A percentile compares a stretch with the other conserved stretches of the same genome.
Evolutionary conservation across 176 grass and related monocot genomes (phyloP).

Genomic region (Guadua angustifolia): DNA sequence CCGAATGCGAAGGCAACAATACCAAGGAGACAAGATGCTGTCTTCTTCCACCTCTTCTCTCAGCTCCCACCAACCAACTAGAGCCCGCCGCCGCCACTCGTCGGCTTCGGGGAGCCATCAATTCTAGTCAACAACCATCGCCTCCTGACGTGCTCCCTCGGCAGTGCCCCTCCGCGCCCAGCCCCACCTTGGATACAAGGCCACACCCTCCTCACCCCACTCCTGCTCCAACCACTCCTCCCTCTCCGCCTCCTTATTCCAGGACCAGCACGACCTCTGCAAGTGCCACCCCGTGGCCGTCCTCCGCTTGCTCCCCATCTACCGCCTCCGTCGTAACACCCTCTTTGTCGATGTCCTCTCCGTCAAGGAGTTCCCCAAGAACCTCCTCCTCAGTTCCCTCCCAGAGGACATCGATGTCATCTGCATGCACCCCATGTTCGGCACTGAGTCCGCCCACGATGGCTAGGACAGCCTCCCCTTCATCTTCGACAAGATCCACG

Average conservation of each 20-base stretch:
- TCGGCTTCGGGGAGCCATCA: slow-evolving; percentile 2
- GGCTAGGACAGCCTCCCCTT: slow-evolving; percentile 85
- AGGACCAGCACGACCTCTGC: slow-evolving; percentile 43
- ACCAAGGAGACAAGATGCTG: slow-evolving; percentile 38
- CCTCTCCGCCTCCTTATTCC: slow-evolving; percentile 64
- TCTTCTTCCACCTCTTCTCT: slow-evolving; percentile 53
- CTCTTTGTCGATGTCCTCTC: slow-evolving; percentile 92
- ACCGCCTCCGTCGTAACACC: slow-evolving; percentile 83
- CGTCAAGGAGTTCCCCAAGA: slow-evolving; percentile 93
- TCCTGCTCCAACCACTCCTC: slow-evolving; percentile 81
- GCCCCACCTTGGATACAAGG: slow-evolving; percentile 56
- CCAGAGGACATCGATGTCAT: slow-evolving; percentile 74
- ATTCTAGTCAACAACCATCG: background rate
- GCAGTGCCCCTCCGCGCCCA: background rate
- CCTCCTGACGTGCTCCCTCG: background rate
- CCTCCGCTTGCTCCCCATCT: slow-evolving; percentile 68
- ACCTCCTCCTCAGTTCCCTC: slow-evolving; percentile 68
- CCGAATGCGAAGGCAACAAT: too few species aligned
- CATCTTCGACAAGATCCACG: slow-evolving; percentile 79
- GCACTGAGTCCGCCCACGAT: slow-evolving; percentile 74
- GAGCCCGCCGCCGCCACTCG: slow-evolving; percentile 5
- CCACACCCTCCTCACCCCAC: slow-evolving; percentile 64
- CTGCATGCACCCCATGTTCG: slow-evolving; percentile 95
- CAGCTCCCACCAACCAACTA: slow-evolving; percentile 47
- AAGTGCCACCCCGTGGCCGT: slow-evolving; percentile 52